phyloP scores from a whole-genome alignment of 2,329 filamentous ascomycete species.

The Hypoxylon sp. region DNA sequence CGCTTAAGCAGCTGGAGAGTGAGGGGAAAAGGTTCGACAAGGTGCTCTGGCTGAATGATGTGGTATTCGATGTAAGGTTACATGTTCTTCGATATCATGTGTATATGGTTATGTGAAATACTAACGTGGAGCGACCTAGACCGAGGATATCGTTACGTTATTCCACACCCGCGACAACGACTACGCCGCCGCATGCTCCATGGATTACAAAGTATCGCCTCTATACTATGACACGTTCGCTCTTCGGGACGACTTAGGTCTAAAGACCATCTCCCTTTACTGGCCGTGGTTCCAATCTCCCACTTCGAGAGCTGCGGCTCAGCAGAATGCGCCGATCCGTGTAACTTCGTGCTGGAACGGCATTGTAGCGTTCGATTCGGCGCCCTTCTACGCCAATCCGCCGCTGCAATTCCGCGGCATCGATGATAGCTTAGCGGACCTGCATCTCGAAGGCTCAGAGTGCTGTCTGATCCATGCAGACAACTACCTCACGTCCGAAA shows the following conservation, averaged over 20 bases:
- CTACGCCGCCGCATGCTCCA: conserved; percentile 71
- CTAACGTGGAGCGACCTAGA: conserved; percentile 45
- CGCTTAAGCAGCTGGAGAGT: conserved; percentile 63
- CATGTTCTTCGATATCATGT: background rate
- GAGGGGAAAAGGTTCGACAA: conserved; percentile 66
- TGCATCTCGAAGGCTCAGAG: conserved; percentile 71
- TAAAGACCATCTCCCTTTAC: conserved; percentile 63
- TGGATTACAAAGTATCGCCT: conserved; percentile 68
- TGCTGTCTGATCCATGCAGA: conserved; percentile 73
- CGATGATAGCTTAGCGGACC: conserved; percentile 65
- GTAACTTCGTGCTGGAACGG: conserved; percentile 79
- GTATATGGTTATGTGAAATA: conserved; percentile 19
- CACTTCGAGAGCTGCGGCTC: conserved; percentile 59
- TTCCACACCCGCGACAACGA: conserved; percentile 66
- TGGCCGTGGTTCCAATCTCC: conserved; percentile 71
- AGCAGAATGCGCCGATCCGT: conserved; percentile 63
- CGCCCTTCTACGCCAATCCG: conserved; percentile 59
- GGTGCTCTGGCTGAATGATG: conserved; percentile 71
- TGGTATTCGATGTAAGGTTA: conserved; percentile 65
- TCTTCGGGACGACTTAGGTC: conserved; percentile 65
- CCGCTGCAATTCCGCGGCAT: conserved; percentile 72
- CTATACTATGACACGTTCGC: conserved; percentile 73
- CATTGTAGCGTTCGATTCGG: conserved; percentile 62
- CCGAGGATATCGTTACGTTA: conserved; percentile 64
- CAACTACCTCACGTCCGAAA: conserved; percentile 59